These are phyloP conservation scores for Hyphopichia homilentoma DNA, from an alignment of 805 yeast genomes.

Conservation along the genomic window DNA sequence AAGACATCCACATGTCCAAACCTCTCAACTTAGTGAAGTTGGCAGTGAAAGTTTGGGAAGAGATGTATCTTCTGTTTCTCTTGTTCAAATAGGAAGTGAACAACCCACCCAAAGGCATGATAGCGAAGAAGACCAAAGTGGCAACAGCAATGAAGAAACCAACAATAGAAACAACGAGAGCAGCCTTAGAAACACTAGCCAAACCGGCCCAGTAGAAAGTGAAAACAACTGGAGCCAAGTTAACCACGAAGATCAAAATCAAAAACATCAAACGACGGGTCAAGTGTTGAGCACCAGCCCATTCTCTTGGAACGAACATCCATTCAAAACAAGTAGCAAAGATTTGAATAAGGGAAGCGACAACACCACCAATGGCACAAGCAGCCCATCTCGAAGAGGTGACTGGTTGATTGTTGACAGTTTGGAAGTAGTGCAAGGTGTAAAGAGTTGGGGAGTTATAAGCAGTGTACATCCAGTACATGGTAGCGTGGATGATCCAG, in stretches of 20 bases:
- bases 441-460: constrained; percentile 90
- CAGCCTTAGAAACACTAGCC: constrained; percentile 62
- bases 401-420: constrained; percentile 79
- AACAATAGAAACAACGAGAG: constrained; percentile 76
- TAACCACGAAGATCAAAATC: constrained; percentile 58
- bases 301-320: constrained; percentile 93
- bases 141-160: constrained; percentile 85
- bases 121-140: constrained; percentile 79
- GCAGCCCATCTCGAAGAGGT: constrained; percentile 92
- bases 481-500: constrained; percentile 88
- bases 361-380: constrained; percentile 86
- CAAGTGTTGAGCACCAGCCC: constrained; percentile 99
- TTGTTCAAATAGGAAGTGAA: constrained; percentile 90
- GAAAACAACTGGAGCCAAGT: constrained; percentile 83
- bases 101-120: constrained; percentile 96
- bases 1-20: constrained; percentile 94
- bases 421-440: constrained; percentile 81
- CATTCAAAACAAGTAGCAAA: constrained; percentile 89
- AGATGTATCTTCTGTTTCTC: constrained; percentile 80
- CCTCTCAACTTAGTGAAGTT: constrained; percentile 78
- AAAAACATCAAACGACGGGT: constrained; percentile 82
- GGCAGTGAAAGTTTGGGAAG: constrained; percentile 95
- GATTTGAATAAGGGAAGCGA: constrained; percentile 79
- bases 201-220: constrained; percentile 78
- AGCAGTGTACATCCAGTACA: constrained; percentile 94